Conservation (phyloP, 441 rosid species). For the Corymbia calophylla region DNA sequence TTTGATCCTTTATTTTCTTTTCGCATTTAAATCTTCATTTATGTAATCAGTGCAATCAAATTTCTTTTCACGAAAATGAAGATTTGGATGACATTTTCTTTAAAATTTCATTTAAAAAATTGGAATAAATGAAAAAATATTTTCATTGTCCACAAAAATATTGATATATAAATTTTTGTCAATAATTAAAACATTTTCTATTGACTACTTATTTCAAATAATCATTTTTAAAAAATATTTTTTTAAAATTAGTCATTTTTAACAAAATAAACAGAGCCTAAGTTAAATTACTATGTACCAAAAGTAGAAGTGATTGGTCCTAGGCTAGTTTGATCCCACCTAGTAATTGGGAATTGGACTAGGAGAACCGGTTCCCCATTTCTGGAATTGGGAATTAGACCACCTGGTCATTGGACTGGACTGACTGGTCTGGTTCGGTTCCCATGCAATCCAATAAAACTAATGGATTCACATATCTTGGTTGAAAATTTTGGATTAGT, state of each 20-base stretch:
- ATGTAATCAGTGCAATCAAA: neutral
- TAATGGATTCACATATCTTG: no score
- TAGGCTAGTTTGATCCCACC: no score
- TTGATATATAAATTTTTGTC: accelerated
- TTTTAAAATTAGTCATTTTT: neutral
- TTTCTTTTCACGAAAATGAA: neutral
- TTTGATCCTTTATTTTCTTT: neutral
- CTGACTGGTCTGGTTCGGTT: no score
- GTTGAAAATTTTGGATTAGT: no score
- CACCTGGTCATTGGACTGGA: no score
- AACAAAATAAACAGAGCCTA: neutral
- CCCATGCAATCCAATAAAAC: no score
- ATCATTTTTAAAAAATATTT: neutral
- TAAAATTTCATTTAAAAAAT: accelerated
- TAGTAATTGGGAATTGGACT: no score
- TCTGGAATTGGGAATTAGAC: no score
- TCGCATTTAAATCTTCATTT: neutral
- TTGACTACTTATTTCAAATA: accelerated
- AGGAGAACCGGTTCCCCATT: no score
- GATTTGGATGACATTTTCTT: neutral
- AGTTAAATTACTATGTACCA: neutral
- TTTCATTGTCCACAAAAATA: accelerated
- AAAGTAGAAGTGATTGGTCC: neutral
- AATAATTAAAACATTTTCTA: neutral
- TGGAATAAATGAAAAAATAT: neutral